A percentile compares a stretch with the other conserved stretches of the same genome.
Conservation (phyloP, 495 filamentous ascomycete species). For the Talaromyces thailandensis region DNA sequence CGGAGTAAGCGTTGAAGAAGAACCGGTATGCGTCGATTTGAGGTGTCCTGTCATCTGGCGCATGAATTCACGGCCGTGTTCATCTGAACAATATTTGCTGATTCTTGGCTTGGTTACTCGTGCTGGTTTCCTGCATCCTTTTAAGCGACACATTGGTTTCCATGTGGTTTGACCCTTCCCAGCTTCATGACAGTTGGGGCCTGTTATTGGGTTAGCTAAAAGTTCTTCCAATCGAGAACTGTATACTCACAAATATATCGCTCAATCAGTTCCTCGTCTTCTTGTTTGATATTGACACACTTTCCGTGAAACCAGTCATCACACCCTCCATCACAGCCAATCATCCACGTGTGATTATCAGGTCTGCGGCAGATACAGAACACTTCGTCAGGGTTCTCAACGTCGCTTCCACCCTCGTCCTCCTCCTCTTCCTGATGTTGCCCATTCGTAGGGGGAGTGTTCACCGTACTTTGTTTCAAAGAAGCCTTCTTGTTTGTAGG, state of each 20-base stretch:
- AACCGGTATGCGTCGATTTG: neutral
- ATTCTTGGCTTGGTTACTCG: conserved; percentile 33
- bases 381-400: conserved; percentile 29
- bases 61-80: conserved; percentile 54
- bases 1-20: conserved; percentile 10
- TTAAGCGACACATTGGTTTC: conserved; percentile 60
- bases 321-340: conserved; percentile 62
- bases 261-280: conserved; percentile 57
- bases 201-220: conserved; percentile 18
- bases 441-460: conserved; percentile 4
- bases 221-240: neutral
- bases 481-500: conserved; percentile 5
- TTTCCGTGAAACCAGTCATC: conserved; percentile 70
- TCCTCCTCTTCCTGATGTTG: conserved; percentile 15
- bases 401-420: conserved; percentile 34
- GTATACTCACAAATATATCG: conserved; percentile 54
- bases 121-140: conserved; percentile 53
- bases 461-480: neutral
- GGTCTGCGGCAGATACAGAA: conserved; percentile 65
- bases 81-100: conserved; percentile 65
- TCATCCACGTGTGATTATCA: conserved; percentile 72
- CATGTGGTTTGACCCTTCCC: conserved; percentile 51
- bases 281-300: conserved; percentile 54
- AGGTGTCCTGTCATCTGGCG: conserved; percentile 26
- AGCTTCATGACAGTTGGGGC: conserved; percentile 47